Conservation (phyloP, 192 early-diverging fungal species). For the Chytriomyces sp. region DNA sequence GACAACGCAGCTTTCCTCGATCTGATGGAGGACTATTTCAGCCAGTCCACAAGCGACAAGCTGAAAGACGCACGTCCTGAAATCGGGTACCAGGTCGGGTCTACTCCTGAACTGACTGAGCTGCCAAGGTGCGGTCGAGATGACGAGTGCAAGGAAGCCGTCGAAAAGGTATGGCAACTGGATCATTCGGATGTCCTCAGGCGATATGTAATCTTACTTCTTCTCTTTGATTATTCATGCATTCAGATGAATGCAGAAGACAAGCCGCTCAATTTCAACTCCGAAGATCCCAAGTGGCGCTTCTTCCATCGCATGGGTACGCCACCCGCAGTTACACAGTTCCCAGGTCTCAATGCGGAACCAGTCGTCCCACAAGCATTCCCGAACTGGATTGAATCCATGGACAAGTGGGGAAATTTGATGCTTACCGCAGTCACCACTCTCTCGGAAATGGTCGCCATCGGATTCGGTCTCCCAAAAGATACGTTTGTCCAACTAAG, state of each 20-base stretch:
- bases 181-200: neutral
- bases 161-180: constrained; percentile 38
- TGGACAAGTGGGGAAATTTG: constrained; percentile 70
- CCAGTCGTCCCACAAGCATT: constrained; percentile 70
- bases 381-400: constrained; percentile 64
- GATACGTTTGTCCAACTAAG: constrained; percentile 63
- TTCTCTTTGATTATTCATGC: no score
- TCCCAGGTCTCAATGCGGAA: constrained; percentile 65
- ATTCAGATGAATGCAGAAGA: constrained; percentile 55
- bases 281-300: constrained; percentile 73
- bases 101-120: constrained; percentile 73
- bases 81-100: constrained; percentile 57
- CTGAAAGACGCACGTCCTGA: constrained; percentile 68
- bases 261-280: constrained; percentile 61
- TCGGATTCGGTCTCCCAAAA: constrained; percentile 64
- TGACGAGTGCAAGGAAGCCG: constrained; percentile 61
- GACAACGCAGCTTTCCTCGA: constrained; percentile 59
- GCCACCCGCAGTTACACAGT: constrained; percentile 59
- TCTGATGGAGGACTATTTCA: constrained; percentile 75
- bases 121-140: constrained; percentile 67
- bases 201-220: no score
- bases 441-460: constrained; percentile 67
- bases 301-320: constrained; percentile 70
- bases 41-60: constrained; percentile 65
- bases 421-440: constrained; percentile 60